Evolutionary conservation across 2,329 filamentous ascomycete genomes (phyloP), one percentile per base, ranked within the genome.

Genomic region (Pseudodiploospora longispora): DNA sequence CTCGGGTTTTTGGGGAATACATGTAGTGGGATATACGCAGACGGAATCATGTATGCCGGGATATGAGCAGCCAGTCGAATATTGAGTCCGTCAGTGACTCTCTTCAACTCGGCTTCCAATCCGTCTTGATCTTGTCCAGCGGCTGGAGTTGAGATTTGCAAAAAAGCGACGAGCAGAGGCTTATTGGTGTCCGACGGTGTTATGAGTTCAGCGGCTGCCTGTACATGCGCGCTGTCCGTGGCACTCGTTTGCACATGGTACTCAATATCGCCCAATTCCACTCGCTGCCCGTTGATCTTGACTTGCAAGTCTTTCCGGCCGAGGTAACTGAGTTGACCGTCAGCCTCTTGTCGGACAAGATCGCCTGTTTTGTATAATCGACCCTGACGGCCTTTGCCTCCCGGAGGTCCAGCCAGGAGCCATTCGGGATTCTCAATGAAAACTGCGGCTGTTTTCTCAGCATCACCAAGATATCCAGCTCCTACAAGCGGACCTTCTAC

Each of bases 241-340:
- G 32, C n/a, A 7, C 27, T 9, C 30, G 10, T 31, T 9, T 40
- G 30, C n/a, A 46, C 41, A 27, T 45, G 39, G 36, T 45, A 41
- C 36, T 48, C 46, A 10, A 48, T 36, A 6, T 60, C 56, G 9
- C 51, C 50, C 1, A 72, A 59, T 56, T 72, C 78, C 43, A 75
- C 42, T 6, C 53, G 52, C 30, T 69, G 76, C 28, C 79, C 78
- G 31, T 67, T 64, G 10, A 79, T 59, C 55, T 80, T 80, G 29
- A 78, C 66, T 54, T 60, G 57, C 5, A 41, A 45, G 51, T 78
- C 75, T 50, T 72, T 72, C 32, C 75, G 63, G 39, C 54, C 54
- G 6, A 55, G 30, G 38, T 55, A 61, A 53, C 42, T 37, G 50
- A 68, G 10, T 44, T 53, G 40, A 47, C 59, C 48, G 55, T 59